These are phyloP conservation scores for Dothidotthia symphoricarpi DNA, from an alignment of 2,329 filamentous ascomycete genomes.

Conservation along the genomic window DNA sequence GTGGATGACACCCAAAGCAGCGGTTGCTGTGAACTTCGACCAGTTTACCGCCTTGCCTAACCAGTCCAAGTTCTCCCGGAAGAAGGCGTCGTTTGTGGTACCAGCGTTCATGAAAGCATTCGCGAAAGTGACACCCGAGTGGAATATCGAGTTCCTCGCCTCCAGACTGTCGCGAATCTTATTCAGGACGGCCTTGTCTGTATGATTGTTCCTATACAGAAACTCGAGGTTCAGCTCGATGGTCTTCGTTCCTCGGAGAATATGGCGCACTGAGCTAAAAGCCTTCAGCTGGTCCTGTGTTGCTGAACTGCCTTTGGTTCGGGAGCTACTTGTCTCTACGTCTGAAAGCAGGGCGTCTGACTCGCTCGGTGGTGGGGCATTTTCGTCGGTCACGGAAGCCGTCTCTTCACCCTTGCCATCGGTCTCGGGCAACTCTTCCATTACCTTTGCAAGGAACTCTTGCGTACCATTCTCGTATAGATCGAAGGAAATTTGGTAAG, in stretches of 20 bases:
- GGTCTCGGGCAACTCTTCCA: slow-evolving; percentile 66
- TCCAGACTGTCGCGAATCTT: slow-evolving; percentile 95
- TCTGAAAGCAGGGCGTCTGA: slow-evolving; percentile 59
- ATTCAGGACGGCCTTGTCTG: slow-evolving; percentile 88
- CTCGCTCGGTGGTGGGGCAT: slow-evolving; percentile 50
- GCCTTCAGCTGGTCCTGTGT: slow-evolving; percentile 54
- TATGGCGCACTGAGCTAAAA: slow-evolving; percentile 58
- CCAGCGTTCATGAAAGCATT: slow-evolving; percentile 99
- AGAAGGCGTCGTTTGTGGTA: slow-evolving; percentile 97
- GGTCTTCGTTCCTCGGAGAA: slow-evolving; percentile 84
- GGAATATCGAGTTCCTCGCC: slow-evolving; percentile 96
- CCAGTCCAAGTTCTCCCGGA: slow-evolving; percentile 97
- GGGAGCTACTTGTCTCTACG: slow-evolving; percentile 50
- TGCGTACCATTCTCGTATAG: slow-evolving; percentile 98
- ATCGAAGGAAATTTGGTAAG: slow-evolving; percentile 97
- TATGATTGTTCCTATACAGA: slow-evolving; percentile 90
- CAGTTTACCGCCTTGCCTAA: slow-evolving; percentile 97
- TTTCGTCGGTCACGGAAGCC: slow-evolving; percentile 41
- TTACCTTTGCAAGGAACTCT: slow-evolving; percentile 89
- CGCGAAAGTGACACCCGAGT: slow-evolving; percentile 93
- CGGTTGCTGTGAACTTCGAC: slow-evolving; percentile 98
- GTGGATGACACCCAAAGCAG: slow-evolving; percentile 93
- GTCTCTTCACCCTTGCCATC: slow-evolving; percentile 52
- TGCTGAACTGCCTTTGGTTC: slow-evolving; percentile 45
- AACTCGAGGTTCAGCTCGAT: slow-evolving; percentile 96